Evolutionary conservation across 306 rosid genomes (phyloP).

Genomic region (Adenanthera pavonina): DNA sequence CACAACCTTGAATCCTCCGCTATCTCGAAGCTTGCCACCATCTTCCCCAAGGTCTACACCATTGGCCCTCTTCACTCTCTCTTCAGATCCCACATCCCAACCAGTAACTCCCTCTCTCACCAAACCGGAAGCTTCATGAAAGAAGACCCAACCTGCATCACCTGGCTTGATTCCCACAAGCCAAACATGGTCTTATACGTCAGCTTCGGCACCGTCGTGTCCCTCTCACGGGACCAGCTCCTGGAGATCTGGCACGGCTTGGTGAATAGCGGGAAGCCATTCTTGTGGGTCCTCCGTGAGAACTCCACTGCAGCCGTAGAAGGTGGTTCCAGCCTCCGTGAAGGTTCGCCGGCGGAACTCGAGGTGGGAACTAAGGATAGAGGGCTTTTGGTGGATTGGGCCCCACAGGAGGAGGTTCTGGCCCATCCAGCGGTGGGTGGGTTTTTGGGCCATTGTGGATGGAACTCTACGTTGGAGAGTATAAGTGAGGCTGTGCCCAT

Average conservation of each 20-base stretch:
- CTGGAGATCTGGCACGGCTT: constrained; percentile 15
- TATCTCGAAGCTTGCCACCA: constrained; percentile 27
- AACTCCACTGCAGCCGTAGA: background rate
- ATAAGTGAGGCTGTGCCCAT: constrained; percentile 45
- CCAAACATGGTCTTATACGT: constrained; percentile 36
- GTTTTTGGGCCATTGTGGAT: constrained; percentile 48
- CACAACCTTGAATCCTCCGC: constrained; percentile 35
- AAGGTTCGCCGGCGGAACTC: background rate
- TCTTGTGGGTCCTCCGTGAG: constrained; percentile 29
- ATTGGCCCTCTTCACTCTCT: constrained; percentile 34
- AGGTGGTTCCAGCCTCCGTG: background rate
- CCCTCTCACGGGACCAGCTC: constrained; percentile 1
- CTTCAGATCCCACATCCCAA: background rate
- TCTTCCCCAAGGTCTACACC: constrained; percentile 29
- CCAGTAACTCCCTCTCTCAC: background rate
- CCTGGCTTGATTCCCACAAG: constrained; percentile 34
- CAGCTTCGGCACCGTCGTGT: constrained; percentile 37
- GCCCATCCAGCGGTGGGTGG: constrained; percentile 50
- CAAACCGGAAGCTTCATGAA: background rate
- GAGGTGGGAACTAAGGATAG: background rate
- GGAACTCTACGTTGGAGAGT: constrained; percentile 52
- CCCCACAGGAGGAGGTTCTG: constrained; percentile 45
- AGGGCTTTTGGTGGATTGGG: constrained; percentile 51
- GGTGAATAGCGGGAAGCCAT: constrained; percentile 26
- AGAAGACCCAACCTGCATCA: constrained; percentile 40